These are phyloP conservation scores for Penicillium cosmopolitanum DNA, from an alignment of 495 filamentous ascomycete species.

Conservation along the genomic window DNA sequence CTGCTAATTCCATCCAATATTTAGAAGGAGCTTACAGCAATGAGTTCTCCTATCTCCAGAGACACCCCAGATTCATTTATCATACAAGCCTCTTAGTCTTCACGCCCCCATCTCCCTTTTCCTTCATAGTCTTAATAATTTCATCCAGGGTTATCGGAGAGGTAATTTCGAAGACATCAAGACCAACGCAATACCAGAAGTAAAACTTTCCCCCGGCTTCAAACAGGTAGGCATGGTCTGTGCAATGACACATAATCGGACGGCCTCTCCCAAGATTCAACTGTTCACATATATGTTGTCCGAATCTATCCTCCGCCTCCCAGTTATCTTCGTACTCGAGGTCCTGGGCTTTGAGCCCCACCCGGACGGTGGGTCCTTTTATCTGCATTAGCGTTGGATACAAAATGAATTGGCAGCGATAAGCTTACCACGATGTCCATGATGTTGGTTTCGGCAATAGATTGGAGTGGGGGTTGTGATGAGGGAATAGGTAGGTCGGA, in stretches of 20 bases:
- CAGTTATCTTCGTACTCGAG: conserved; percentile 10
- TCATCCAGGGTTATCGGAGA: conserved; percentile 1
- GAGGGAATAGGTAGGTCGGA: too few species aligned
- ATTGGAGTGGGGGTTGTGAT: neutral
- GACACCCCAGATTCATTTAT: neutral
- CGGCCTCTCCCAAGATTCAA: conserved; percentile 8
- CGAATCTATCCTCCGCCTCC: conserved; percentile 12
- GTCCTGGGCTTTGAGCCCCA: conserved; percentile 17
- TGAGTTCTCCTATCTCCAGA: too few species aligned
- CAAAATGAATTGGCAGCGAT: conserved; percentile 4
- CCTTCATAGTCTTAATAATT: conserved; percentile 7
- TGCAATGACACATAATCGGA: conserved; percentile 14
- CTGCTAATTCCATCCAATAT: too few species aligned
- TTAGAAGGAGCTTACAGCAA: too few species aligned
- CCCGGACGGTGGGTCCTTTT: conserved; percentile 14
- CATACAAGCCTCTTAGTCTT: neutral
- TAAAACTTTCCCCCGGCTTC: conserved; percentile 14
- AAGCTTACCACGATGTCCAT: conserved; percentile 9
- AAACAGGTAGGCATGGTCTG: conserved; percentile 9
- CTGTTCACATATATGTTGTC: conserved; percentile 2
- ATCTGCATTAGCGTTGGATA: conserved; percentile 7
- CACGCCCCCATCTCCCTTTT: neutral
- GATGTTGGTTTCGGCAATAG: neutral
- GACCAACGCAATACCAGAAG: conserved; percentile 9
- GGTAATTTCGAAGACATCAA: conserved; percentile 1